Evolutionary conservation across 768 basidiomycete species (phyloP), one percentile per base, ranked within the genome.

Genomic region (Pulveroboletus frians): DNA sequence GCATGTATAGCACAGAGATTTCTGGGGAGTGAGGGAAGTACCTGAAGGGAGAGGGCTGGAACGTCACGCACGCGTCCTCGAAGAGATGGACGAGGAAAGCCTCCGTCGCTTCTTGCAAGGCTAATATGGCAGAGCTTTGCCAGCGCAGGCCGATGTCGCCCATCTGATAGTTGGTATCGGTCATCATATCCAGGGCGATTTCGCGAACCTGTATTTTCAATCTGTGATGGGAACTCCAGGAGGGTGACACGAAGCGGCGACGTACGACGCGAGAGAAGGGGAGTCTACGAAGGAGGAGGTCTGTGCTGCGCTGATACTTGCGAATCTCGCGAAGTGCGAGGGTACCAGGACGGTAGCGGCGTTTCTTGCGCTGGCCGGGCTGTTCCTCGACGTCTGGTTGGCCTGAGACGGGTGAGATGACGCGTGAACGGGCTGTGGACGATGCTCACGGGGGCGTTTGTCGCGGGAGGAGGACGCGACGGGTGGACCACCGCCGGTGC

Each of bases 1-100:
- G 95, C 95, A 62, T 98, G 95, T 56, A 99, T 89, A 6, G 95
- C 94, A 62, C 96, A 99, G 30, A 96, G 73, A 66, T 97, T 96
- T 37, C 93, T 96, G 53, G 18, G 52, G 43, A 13, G 39, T n/a
- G 18, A 40, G 32, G 18, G 39, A n/a, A 34, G 18, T 39, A n/a
- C 23, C 21, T 58, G 37, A 52, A 39, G 38, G 17, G 26, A 35
- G 18, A 51, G 21, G 27, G 17, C 20, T 13, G 27, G 17, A 40
- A 45, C 29, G 38, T 8, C 23, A 89, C 93, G 74, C 68, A 97
- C 91, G 95, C 92, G 70, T 99, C 96, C 70, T 99, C 96, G 55
- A 99, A 98, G 38, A 98, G 71, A 71, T 98, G 94, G 17, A 99
- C 91, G 15, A 98, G 75, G 60, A 81, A 96, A 13, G 93, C 92